These are phyloP conservation scores for Pichia cabralensis DNA, from an alignment of 805 yeast species.

Conservation along the genomic window DNA sequence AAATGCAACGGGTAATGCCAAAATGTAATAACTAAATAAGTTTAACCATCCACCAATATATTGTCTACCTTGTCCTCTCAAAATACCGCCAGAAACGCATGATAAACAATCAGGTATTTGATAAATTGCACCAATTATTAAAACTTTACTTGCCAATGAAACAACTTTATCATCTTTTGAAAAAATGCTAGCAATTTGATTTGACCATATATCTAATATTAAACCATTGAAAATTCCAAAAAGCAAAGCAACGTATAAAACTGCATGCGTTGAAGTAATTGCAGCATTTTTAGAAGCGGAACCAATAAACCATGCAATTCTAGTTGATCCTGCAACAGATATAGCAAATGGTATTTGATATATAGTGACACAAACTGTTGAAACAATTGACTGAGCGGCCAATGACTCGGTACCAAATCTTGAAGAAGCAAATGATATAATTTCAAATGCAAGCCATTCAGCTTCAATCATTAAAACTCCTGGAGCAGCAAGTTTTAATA, in stretches of 20 bases:
- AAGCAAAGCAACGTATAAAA: conserved; percentile 25
- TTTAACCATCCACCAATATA: conserved; percentile 52
- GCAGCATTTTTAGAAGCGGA: conserved; percentile 28
- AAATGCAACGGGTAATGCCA: conserved; percentile 55
- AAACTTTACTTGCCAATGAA: conserved; percentile 35
- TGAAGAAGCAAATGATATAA: conserved; percentile 44
- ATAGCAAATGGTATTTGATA: conserved; percentile 51
- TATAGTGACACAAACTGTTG: conserved; percentile 36
- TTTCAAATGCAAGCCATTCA: conserved; percentile 49
- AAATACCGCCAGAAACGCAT: conserved; percentile 65
- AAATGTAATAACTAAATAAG: conserved; percentile 45
- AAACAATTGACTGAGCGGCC: conserved; percentile 42
- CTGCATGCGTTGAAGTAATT: conserved; percentile 27
- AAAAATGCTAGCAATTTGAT: conserved; percentile 39
- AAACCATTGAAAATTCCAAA: conserved; percentile 38
- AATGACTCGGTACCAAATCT: conserved; percentile 42
- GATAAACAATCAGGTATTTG: conserved; percentile 62
- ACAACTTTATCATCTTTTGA: conserved; percentile 53
- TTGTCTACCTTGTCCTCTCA: conserved; percentile 72
- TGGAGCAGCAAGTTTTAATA: conserved; percentile 39
- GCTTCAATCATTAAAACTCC: conserved; percentile 52
- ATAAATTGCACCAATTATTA: conserved; percentile 58
- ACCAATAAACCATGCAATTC: conserved; percentile 49
- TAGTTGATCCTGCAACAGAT: conserved; percentile 48
- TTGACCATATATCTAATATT: conserved; percentile 34